Base-by-base conservation (phyloP, 495 filamentous ascomycete genomes). In the Tuber brumale region DNA sequence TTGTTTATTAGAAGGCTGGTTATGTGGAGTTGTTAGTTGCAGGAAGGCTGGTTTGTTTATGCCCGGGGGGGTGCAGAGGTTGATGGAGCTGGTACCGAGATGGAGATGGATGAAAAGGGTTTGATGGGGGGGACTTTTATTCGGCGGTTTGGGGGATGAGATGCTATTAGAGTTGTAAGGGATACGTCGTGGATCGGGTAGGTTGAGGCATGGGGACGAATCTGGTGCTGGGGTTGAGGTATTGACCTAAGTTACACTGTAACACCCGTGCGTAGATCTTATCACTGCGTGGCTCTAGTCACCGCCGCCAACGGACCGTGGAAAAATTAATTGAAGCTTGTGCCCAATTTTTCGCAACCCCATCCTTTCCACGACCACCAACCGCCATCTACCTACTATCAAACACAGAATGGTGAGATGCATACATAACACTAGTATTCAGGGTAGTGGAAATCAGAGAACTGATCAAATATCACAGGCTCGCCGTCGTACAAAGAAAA, bases 401-500 rank as follows among this genome's bases (percentile, higher is more conserved):
- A 71, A 71, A n/a, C 43, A n/a, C 37, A 71, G 35, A 41, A 42
- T 71, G 39, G 39, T 45, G 43, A 41, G 43, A 42, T 42, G n/a
- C 35, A 71, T 42, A 42, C 35, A 71, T 35, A 23, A 27, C 12
- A n/a, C 43, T 23, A 19, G 18, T 42, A 45, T 45, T 16, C 27
- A 18, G 3, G 4, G 31, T 66, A 66, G 27, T 2, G 31, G 57
- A 66, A 35, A 35, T 19, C 27, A 16, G 27, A 18, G 79, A 75
- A 46, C 73, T 82, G 96, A 97, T 42, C 48, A 10, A 70, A 75
- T 76, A 69, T 27, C n/a, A 45, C 69, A 82, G 95, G 94, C 93
- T 48, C 92, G 90, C 83, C 87, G 88, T 85, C 88, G 93, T 79
- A 90, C 89, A 43, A 98, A 97, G 86, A 97, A 94, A 87, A 91